Conservation (phyloP, 2,329 filamentous ascomycete species). For the Neofusicoccum umdonicola region DNA sequence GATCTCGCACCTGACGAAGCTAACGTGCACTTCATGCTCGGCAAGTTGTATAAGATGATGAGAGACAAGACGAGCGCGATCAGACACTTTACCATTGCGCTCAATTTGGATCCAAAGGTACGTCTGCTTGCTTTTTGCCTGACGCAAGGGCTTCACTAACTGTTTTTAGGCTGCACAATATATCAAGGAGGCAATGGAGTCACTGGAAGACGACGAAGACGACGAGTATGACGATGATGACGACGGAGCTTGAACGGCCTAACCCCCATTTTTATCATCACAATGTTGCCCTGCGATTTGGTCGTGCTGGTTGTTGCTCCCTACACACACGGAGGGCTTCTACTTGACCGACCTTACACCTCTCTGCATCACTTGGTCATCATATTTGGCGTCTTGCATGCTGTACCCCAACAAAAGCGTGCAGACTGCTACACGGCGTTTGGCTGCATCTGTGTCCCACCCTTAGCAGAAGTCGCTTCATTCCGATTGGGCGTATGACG, state of each 20-base stretch:
- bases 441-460: background rate
- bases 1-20: constrained; percentile 91
- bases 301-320: background rate
- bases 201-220: constrained; percentile 72
- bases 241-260: background rate
- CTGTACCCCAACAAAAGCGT: background rate
- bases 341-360: background rate
- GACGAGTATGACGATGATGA: constrained; percentile 52
- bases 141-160: constrained; percentile 18
- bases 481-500: background rate
- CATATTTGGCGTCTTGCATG: background rate
- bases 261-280: background rate
- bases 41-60: constrained; percentile 65
- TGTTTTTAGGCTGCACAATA: constrained; percentile 74
- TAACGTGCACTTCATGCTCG: constrained; percentile 92
- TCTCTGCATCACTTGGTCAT: background rate
- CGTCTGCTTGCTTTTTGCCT: background rate
- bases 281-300: background rate
- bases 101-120: constrained; percentile 97
- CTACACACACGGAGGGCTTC: background rate
- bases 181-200: constrained; percentile 96
- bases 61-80: constrained; percentile 71
- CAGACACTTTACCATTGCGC: constrained; percentile 86
- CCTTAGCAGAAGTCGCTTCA: background rate
- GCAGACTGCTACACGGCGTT: background rate